phyloP scores from a whole-genome alignment of 1,284 basidiomycete species.

The Cutaneotrichosporon cutaneum region DNA sequence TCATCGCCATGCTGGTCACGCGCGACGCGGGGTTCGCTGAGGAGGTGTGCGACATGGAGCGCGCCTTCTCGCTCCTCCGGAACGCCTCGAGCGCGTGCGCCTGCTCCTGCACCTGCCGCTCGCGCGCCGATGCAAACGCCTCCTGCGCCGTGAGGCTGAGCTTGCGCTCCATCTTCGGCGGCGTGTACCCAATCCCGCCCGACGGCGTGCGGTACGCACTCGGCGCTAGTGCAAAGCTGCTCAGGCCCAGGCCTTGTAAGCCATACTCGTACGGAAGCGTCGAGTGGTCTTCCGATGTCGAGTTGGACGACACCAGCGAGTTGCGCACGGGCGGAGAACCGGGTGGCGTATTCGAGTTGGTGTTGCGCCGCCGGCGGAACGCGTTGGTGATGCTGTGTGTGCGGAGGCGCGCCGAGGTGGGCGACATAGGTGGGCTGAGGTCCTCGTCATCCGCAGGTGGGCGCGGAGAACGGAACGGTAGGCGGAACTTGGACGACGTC shows the following conservation, averaged over 20 bases:
- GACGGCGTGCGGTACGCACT: conserved; percentile 22
- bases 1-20: conserved; percentile 9
- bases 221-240: conserved; percentile 9
- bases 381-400: conserved; percentile 15
- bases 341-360: conserved; percentile 10
- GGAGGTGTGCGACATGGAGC: conserved; percentile 1
- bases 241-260: conserved; percentile 17
- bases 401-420: conserved; percentile 6
- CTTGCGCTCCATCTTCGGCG: conserved; percentile 17
- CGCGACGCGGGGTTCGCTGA: conserved; percentile 1
- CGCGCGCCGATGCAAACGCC: conserved; percentile 29
- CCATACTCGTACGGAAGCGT: conserved; percentile 13
- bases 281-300: conserved; percentile 7
- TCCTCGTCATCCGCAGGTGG: not conserved
- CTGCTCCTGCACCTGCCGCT: conserved; percentile 31
- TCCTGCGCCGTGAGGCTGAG: conserved; percentile 31
- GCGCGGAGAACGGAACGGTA: conserved; percentile 17
- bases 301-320: not conserved
- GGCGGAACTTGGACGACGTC: conserved; percentile 14
- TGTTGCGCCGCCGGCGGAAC: conserved; percentile 16
- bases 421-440: conserved; percentile 7
- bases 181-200: conserved; percentile 26
- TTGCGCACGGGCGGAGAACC: conserved; percentile 3
- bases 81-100: conserved; percentile 36
- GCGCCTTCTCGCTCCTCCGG: conserved; percentile 21